Conservation (phyloP, 1,139 yeast species). For the Saccharomycopsis crataegensis region DNA sequence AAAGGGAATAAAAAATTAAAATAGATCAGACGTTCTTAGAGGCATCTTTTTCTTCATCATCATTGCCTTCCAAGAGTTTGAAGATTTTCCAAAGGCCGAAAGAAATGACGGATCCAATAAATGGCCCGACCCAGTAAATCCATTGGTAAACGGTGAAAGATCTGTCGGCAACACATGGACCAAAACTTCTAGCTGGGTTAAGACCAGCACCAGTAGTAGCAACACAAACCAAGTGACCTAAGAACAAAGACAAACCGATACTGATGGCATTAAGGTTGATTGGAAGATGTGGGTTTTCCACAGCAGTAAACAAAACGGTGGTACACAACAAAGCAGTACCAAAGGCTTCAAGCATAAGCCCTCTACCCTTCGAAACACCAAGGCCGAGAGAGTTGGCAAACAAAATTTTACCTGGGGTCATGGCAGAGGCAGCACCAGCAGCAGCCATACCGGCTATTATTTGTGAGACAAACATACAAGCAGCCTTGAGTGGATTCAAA, state of each 20-base stretch:
- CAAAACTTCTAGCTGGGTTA: slow-evolving; percentile 89
- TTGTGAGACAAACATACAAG: slow-evolving; percentile 59
- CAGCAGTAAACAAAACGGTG: slow-evolving; percentile 78
- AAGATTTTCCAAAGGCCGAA: slow-evolving; percentile 60
- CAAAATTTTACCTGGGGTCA: slow-evolving; percentile 76
- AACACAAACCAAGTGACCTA: slow-evolving; percentile 76
- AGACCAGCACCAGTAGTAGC: slow-evolving; percentile 85
- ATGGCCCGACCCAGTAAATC: slow-evolving; percentile 91
- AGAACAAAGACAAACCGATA: slow-evolving; percentile 75
- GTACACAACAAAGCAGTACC: slow-evolving; percentile 68
- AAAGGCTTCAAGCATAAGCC: slow-evolving; percentile 76
- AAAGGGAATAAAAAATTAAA: not conserved
- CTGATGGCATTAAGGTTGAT: slow-evolving; percentile 68
- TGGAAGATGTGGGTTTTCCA: slow-evolving; percentile 72
- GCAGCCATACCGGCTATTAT: slow-evolving; percentile 87
- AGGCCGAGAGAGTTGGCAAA: slow-evolving; percentile 72
- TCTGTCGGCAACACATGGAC: slow-evolving; percentile 69
- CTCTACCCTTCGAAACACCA: slow-evolving; percentile 67
- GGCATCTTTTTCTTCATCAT: not conserved
- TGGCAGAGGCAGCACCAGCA: slow-evolving; percentile 81
- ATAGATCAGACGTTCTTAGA: not conserved
- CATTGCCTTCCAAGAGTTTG: slow-evolving; percentile 41
- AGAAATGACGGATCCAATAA: slow-evolving; percentile 62
- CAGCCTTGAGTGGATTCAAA: slow-evolving; percentile 65
- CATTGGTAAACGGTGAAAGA: slow-evolving; percentile 79